Percentiles rank a stretch among this genome's conserved stretches.
phyloP scores from a whole-genome alignment of 2,329 filamentous ascomycete species.

The Xylogone sp. region DNA sequence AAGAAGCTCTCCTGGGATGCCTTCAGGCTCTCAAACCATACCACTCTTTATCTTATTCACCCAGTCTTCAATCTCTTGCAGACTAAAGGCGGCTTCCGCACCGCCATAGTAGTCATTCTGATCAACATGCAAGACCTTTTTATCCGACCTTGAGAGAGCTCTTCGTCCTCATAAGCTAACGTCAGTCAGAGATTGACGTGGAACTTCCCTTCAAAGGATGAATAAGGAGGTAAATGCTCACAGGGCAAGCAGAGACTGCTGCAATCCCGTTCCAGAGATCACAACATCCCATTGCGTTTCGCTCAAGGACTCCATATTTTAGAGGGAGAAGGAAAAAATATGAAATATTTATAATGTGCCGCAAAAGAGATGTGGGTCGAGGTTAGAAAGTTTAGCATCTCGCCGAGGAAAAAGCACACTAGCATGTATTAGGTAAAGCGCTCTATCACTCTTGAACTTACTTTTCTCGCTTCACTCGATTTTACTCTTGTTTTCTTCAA shows the following conservation, averaged over 20 bases:
- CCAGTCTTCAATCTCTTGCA: conserved; percentile 80
- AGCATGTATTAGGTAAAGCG: conserved; percentile 8
- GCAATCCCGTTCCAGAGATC: conserved; percentile 73
- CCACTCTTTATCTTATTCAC: conserved; percentile 39
- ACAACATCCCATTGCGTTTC: conserved; percentile 77
- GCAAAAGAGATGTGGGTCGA: not conserved
- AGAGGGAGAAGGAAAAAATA: conserved; percentile 8
- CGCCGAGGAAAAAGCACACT: conserved; percentile 3
- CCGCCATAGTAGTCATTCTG: conserved; percentile 86
- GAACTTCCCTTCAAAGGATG: conserved; percentile 8
- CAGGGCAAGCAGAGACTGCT: conserved; percentile 77
- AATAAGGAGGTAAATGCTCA: conserved; percentile 35
- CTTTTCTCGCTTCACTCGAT: conserved; percentile 6
- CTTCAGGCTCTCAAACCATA: no score
- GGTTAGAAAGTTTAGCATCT: conserved; percentile 12
- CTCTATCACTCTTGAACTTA: conserved; percentile 9
- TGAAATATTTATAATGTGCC: not conserved
- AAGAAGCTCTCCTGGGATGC: no score
- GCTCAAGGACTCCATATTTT: conserved; percentile 66
- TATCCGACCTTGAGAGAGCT: conserved; percentile 86
- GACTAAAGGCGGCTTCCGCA: conserved; percentile 76
- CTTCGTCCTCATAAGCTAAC: conserved; percentile 56
- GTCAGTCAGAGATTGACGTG: conserved; percentile 67
- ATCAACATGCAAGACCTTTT: conserved; percentile 89
- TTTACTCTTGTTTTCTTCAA: conserved; percentile 30